Conservation (phyloP, 192 early-diverging fungal species). For the Phycomyces nitens region DNA sequence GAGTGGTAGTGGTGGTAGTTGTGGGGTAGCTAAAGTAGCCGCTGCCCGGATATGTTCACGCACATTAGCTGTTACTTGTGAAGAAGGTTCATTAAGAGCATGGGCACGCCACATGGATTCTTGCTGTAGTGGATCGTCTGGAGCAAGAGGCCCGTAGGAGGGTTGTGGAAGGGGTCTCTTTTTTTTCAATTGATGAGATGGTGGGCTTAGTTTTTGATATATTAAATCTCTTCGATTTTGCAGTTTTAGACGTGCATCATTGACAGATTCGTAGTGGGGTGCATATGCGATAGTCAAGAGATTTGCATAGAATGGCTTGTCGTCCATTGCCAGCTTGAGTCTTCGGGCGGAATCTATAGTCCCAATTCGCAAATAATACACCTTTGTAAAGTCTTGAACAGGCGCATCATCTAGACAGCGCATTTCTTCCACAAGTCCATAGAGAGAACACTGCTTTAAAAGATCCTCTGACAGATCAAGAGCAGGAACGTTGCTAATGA, state of each 20-base stretch:
- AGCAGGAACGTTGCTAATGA: conserved; percentile 32
- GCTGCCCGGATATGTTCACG: too few species aligned
- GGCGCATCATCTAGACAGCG: conserved; percentile 17
- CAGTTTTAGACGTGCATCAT: conserved; percentile 43
- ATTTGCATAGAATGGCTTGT: conserved; percentile 35
- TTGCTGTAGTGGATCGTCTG: background rate
- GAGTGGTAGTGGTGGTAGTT: too few species aligned
- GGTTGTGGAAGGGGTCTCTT: background rate
- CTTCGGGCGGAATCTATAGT: conserved; percentile 26
- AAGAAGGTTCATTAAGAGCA: background rate
- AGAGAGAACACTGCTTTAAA: conserved; percentile 5
- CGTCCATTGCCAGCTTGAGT: conserved; percentile 37
- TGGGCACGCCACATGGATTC: background rate
- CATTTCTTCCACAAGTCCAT: conserved; percentile 18
- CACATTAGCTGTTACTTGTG: background rate
- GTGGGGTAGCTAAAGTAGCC: too few species aligned
- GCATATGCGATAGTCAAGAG: conserved; percentile 36
- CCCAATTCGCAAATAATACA: conserved; percentile 28
- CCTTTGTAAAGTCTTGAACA: conserved; percentile 25
- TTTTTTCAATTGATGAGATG: background rate
- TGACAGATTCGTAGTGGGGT: conserved; percentile 37
- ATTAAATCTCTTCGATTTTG: conserved; percentile 29
- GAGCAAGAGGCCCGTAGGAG: background rate
- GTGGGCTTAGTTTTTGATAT: background rate
- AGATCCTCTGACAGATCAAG: conserved; percentile 16